phyloP scores from a whole-genome alignment of 805 yeast genomes.

The Vanderwaltozyma yarrowii region DNA sequence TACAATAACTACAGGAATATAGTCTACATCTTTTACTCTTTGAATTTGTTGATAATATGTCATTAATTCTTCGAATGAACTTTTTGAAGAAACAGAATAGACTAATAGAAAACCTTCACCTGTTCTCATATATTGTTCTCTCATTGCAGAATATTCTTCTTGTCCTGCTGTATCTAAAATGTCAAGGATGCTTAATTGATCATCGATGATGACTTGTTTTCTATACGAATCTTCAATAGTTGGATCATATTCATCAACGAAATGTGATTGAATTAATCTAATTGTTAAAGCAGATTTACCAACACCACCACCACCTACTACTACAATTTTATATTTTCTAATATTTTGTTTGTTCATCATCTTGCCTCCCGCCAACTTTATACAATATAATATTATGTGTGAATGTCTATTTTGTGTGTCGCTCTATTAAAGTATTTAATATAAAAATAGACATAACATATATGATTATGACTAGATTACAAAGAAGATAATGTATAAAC shows the following conservation, averaged over 20 bases:
- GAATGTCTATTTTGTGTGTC: no score
- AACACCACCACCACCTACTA: conserved; percentile 97
- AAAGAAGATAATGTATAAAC: no score
- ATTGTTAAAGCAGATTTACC: conserved; percentile 94
- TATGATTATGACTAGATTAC: no score
- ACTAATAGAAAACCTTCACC: conserved; percentile 89
- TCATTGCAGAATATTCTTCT: conserved; percentile 85
- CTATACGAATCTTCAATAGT: conserved; percentile 87
- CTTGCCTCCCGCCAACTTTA: no score
- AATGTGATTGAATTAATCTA: conserved; percentile 84
- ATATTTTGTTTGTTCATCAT: background rate
- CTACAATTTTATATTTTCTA: conserved; percentile 81
- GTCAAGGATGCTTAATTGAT: conserved; percentile 64
- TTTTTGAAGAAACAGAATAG: conserved; percentile 73
- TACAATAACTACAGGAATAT: conserved; percentile 64
- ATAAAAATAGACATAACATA: no score
- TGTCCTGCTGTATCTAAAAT: conserved; percentile 96
- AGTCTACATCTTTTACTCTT: conserved; percentile 61
- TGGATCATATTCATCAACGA: conserved; percentile 94
- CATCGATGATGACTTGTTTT: conserved; percentile 74
- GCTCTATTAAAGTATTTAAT: no score
- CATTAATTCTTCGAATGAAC: conserved; percentile 72
- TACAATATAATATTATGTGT: no score
- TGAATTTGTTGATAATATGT: conserved; percentile 67
- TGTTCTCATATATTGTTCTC: conserved; percentile 87